Percentiles rank a stretch among this genome's conserved stretches.
phyloP scores from a whole-genome alignment of 257 asterid genomes.

The Solanum megistacrolobum region DNA sequence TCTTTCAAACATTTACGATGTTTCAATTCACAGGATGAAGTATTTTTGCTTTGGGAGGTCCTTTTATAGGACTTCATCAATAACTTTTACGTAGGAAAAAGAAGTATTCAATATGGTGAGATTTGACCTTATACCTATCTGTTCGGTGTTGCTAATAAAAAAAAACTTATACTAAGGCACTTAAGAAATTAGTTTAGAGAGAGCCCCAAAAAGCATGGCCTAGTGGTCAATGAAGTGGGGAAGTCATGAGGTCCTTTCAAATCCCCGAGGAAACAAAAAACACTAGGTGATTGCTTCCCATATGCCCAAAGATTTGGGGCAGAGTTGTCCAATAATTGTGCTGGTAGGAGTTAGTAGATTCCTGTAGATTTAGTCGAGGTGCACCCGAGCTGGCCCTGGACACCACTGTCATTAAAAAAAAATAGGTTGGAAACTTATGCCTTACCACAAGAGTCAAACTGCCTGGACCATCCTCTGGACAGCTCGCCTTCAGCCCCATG shows the following conservation, averaged over 20 bases:
- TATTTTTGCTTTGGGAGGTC: not conserved
- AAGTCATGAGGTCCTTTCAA: not conserved
- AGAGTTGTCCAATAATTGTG: not conserved
- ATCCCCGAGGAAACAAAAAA: not conserved
- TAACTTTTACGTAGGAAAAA: not conserved
- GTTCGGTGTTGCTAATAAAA: not conserved
- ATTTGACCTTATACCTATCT: not conserved
- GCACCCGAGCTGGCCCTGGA: not conserved
- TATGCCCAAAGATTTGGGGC: not conserved
- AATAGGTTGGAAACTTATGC: not conserved
- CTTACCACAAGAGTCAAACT: conserved; percentile 61
- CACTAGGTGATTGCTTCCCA: not conserved
- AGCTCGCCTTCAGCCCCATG: conserved; percentile 54
- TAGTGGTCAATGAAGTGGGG: not conserved
- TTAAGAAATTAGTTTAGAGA: not conserved
- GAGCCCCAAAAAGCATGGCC: not conserved
- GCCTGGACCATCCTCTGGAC: conserved; percentile 51
- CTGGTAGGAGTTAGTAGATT: not conserved
- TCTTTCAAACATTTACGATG: not conserved
- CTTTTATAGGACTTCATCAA: not conserved
- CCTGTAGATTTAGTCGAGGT: not conserved
- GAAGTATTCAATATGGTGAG: not conserved
- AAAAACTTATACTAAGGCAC: not conserved
- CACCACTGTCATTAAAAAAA: not conserved
- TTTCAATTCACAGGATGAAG: not conserved